These are phyloP conservation scores for Colletotrichum simmondsii DNA, from an alignment of 2,329 filamentous ascomycete species.

Conservation along the genomic window DNA sequence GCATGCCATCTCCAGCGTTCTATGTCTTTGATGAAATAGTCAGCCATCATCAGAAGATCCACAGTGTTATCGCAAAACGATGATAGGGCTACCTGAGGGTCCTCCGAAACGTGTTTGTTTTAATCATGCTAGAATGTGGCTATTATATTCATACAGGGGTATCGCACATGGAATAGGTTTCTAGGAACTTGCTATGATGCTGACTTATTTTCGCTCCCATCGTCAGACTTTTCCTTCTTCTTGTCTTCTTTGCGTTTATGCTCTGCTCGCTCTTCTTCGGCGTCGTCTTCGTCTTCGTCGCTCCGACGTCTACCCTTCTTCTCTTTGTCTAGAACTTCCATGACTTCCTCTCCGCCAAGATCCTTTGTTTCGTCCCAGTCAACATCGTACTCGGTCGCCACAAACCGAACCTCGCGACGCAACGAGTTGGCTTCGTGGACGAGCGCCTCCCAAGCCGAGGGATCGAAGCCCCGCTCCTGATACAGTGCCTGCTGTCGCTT, in stretches of 20 bases:
- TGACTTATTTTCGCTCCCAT: constrained; percentile 20
- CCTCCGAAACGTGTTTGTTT: background rate
- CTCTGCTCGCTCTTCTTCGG: constrained; percentile 47
- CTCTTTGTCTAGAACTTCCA: constrained; percentile 66
- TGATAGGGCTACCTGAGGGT: background rate
- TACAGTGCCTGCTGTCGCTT: constrained; percentile 83
- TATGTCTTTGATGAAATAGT: background rate
- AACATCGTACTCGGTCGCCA: constrained; percentile 89
- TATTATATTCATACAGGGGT: constrained; percentile 6
- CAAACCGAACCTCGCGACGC: constrained; percentile 80
- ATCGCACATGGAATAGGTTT: background rate
- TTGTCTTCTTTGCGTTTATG: constrained; percentile 45
- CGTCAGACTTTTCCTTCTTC: constrained; percentile 40
- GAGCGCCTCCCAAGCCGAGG: constrained; percentile 79
- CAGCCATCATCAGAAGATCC: background rate
- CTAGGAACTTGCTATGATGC: background rate
- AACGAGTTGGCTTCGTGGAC: constrained; percentile 84
- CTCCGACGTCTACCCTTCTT: constrained; percentile 49
- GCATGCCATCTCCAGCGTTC: background rate
- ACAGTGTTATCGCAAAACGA: background rate
- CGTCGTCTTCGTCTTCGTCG: constrained; percentile 52
- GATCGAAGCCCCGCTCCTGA: constrained; percentile 78
- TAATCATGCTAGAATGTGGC: background rate
- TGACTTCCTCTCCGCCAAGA: constrained; percentile 74
- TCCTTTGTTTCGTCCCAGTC: constrained; percentile 86